Evolutionary conservation across 306 rosid genomes (phyloP), one percentile per base, ranked within the genome.

Genomic region (Vigna hirtella): DNA sequence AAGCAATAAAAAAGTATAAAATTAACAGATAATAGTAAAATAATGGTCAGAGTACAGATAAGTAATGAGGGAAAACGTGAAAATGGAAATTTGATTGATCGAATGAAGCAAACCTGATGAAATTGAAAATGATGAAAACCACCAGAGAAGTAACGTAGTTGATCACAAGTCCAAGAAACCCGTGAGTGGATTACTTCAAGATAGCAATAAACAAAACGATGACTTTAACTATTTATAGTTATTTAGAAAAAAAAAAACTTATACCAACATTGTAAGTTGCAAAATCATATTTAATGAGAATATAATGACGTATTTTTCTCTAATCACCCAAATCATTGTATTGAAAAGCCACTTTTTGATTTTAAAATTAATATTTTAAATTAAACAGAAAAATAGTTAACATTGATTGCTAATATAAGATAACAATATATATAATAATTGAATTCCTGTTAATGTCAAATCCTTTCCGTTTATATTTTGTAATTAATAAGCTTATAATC

Each of bases 111-210:
- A 53, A 87, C 86, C 86, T 81, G 38, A 34, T 38, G 73, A 69
- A 74, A 62, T 17, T 2, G 52, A 28, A 59, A 42, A 59, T 28
- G 66, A 24, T 50, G 85, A 76, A 69, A 56, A 81, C 42, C 40
- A 40, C 32, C 18, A 30, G 49, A 58, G 52, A 63, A 24, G 69
- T 38, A 42, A 34, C 52, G 53, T 67, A 67, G 80, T 69, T 45
- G 82, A 89, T 82, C 78, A 82, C 73, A 59, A 84, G 79, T 55
- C 70, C 24, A 48, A n/a, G 62, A 70, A 67, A 62, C 66, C 61
- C 59, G 79, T 7, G 51, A 40, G 32, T 65, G 69, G 79, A 63
- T 66, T 81, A 70, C 84, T 72, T 72, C 77, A 72, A 34, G 81
- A 84, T 71, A 69, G 52, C 45, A 15, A 16, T 28, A 16, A 76